Evolutionary conservation across 257 asterid genomes (phyloP).

Genomic region (Plantago ovata): DNA sequence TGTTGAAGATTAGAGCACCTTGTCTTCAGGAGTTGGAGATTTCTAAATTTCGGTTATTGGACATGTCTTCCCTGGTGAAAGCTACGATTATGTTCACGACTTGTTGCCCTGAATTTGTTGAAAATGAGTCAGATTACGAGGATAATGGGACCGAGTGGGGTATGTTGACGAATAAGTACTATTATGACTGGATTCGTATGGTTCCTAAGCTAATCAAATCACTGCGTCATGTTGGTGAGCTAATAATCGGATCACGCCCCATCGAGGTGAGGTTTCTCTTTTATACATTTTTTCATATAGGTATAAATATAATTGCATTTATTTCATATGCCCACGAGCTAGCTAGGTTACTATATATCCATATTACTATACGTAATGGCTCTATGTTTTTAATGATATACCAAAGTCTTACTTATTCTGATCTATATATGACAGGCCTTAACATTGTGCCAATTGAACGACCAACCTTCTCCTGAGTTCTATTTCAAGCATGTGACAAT

Average conservation of each 20-base stretch:
- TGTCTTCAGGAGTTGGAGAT: slow-evolving; percentile 6
- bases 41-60: not conserved
- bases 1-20: not conserved
- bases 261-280: not conserved
- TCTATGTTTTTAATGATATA: no score
- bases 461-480: no score
- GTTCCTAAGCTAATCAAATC: not conserved
- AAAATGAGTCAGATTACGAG: not conserved
- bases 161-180: not conserved
- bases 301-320: no score
- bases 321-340: no score
- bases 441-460: no score
- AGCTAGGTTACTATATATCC: no score
- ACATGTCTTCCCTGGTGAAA: not conserved
- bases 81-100: not conserved
- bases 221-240: not conserved
- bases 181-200: not conserved
- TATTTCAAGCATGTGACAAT: no score
- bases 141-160: not conserved
- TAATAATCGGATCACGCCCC: not conserved
- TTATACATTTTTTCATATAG: no score
- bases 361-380: no score
- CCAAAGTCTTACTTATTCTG: no score
- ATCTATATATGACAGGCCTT: no score
- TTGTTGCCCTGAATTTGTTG: not conserved